phyloP scores from a whole-genome alignment of 2,329 filamentous ascomycete genomes.

The Arthroderma sp. region DNA sequence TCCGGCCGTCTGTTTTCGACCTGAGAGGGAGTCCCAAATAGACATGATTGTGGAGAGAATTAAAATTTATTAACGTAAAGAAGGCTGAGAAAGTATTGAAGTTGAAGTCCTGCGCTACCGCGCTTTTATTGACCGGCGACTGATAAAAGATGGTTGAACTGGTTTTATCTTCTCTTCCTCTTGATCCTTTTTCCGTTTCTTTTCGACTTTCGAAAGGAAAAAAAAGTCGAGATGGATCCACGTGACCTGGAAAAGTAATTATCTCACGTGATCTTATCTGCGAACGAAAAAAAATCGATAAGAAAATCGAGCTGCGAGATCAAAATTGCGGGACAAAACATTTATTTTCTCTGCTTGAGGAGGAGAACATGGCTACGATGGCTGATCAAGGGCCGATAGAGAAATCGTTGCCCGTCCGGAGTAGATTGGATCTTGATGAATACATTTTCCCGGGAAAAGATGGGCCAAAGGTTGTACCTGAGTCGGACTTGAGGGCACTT shows the following conservation, averaged over 20 bases:
- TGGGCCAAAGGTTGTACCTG: slow-evolving; percentile 5
- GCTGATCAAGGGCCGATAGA: not conserved
- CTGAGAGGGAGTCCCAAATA: slow-evolving; percentile 51
- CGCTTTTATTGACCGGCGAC: not conserved
- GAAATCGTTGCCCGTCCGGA: not conserved
- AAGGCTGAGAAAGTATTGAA: too few relatives aligned
- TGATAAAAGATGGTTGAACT: slow-evolving; percentile 18
- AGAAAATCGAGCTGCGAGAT: not conserved
- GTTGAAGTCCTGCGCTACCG: slow-evolving; percentile 10
- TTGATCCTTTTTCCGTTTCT: not conserved
- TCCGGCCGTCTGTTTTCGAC: slow-evolving; percentile 45
- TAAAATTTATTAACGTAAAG: not conserved
- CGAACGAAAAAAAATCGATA: not conserved
- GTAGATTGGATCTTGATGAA: not conserved
- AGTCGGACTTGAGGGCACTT: slow-evolving; percentile 7
- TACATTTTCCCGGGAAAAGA: not conserved
- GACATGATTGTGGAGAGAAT: slow-evolving; percentile 33
- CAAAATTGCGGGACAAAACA: not conserved
- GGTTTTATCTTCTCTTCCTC: not conserved
- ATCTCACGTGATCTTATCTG: not conserved
- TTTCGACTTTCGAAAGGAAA: not conserved
- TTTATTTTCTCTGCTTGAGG: not conserved
- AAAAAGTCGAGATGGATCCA: slow-evolving; percentile 3
- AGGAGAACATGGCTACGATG: not conserved
- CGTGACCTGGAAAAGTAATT: not conserved